A percentile compares a stretch with the other conserved stretches of the same genome.
Conservation (phyloP, 2,329 filamentous ascomycete genomes). For the Fusarium sp. region DNA sequence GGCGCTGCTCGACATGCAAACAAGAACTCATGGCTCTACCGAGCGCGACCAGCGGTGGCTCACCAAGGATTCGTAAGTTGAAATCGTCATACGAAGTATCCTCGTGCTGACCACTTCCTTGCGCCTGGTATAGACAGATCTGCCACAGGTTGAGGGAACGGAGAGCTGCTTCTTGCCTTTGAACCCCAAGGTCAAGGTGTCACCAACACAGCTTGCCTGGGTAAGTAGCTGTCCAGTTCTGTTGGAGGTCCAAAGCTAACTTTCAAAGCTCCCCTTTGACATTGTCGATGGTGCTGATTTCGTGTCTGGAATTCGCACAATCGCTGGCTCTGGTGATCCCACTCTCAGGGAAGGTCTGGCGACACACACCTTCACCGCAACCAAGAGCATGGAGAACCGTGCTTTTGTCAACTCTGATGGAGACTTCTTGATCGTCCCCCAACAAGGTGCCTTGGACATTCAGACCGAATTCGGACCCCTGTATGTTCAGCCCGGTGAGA, state of each 20-base stretch:
- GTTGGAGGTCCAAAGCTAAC: rapidly evolving
- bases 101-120: neutral
- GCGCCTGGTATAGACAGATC: slow-evolving; percentile 39
- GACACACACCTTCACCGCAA: slow-evolving; percentile 61
- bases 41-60: slow-evolving; percentile 46
- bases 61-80: slow-evolving; percentile 47
- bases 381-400: slow-evolving; percentile 58
- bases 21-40: slow-evolving; percentile 49
- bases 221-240: neutral
- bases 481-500: slow-evolving; percentile 75
- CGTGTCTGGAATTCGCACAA: slow-evolving; percentile 57
- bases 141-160: slow-evolving; percentile 39
- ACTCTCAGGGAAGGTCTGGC: slow-evolving; percentile 62
- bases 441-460: slow-evolving; percentile 74
- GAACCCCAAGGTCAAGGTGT: slow-evolving; percentile 38
- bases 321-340: slow-evolving; percentile 63
- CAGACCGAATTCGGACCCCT: slow-evolving; percentile 75
- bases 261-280: slow-evolving; percentile 46
- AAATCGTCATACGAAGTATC: no score
- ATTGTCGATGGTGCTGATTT: slow-evolving; percentile 52
- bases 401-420: slow-evolving; percentile 71
- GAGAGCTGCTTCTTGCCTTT: slow-evolving; percentile 42
- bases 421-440: slow-evolving; percentile 74
- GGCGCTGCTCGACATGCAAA: slow-evolving; percentile 46
- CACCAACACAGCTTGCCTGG: slow-evolving; percentile 42